phyloP scores from a whole-genome alignment of 2,329 filamentous ascomycete species.

The Remersonia thermophila region DNA sequence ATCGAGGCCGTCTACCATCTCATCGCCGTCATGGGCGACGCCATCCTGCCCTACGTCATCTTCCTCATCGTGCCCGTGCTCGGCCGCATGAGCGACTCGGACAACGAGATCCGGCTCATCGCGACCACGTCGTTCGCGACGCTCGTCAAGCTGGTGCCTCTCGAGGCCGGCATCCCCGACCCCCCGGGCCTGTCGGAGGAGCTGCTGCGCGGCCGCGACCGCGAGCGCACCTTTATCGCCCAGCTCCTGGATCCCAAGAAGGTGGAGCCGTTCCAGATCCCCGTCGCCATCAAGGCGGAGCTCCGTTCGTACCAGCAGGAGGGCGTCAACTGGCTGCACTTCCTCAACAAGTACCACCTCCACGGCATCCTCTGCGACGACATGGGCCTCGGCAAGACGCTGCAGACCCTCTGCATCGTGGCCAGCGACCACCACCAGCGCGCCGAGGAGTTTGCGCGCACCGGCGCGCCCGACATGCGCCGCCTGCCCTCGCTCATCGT shows the following conservation, averaged over 20 bases:
- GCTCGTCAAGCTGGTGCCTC: constrained; percentile 87
- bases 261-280: constrained; percentile 85
- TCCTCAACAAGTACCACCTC: constrained; percentile 94
- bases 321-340: constrained; percentile 96
- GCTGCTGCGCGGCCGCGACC: constrained; percentile 77
- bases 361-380: constrained; percentile 98
- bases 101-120: constrained; percentile 86
- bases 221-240: constrained; percentile 90
- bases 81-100: constrained; percentile 95
- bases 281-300: constrained; percentile 93
- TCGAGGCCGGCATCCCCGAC: constrained; percentile 94
- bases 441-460: constrained; percentile 79
- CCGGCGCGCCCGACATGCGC: constrained; percentile 63
- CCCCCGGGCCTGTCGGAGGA: constrained; percentile 85
- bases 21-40: constrained; percentile 95
- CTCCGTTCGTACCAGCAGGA: constrained; percentile 96
- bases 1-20: constrained; percentile 94
- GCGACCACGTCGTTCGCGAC: constrained; percentile 96
- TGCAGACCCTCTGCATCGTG: constrained; percentile 95
- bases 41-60: constrained; percentile 92
- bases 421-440: constrained; percentile 93
- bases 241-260: constrained; percentile 96
- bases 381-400: constrained; percentile 95
- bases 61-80: constrained; percentile 96
- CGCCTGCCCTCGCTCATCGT: constrained; percentile 85